A percentile compares a stretch with the other conserved stretches of the same genome.
phyloP scores from a whole-genome alignment of 441 rosid genomes.

The Macaranga tanarius region DNA sequence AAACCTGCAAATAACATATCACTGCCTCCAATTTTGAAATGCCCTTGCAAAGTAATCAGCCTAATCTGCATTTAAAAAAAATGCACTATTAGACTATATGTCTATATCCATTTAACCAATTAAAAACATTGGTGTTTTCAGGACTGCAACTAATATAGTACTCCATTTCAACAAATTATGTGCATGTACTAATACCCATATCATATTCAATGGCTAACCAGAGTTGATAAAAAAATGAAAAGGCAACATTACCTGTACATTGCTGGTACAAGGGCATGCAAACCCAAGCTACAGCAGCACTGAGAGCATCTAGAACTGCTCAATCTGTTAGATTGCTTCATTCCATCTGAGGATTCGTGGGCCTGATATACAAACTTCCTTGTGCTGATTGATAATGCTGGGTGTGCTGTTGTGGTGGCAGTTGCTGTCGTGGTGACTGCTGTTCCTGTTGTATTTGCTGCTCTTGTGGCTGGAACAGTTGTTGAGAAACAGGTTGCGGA shows the following conservation, averaged over 20 bases:
- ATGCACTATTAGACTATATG: slow-evolving; percentile 21
- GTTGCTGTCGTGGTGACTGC: slow-evolving; percentile 46
- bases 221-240: background rate
- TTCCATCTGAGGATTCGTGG: slow-evolving; percentile 66
- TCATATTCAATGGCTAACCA: background rate
- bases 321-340: slow-evolving; percentile 45
- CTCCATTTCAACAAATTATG: background rate
- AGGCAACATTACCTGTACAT: slow-evolving; percentile 69
- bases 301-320: slow-evolving; percentile 45
- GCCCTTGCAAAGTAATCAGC: slow-evolving; percentile 47
- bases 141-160: background rate
- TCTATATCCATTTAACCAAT: slow-evolving; percentile 12
- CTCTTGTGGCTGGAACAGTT: slow-evolving; percentile 53
- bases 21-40: slow-evolving; percentile 27
- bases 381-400: slow-evolving; percentile 59
- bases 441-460: slow-evolving; percentile 52
- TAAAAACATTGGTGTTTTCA: background rate
- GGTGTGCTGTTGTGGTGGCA: slow-evolving; percentile 43
- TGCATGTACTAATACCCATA: background rate
- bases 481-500: slow-evolving; percentile 38
- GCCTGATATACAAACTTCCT: slow-evolving; percentile 58
- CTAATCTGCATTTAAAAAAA: slow-evolving; percentile 51
- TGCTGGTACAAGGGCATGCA: slow-evolving; percentile 59
- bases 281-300: slow-evolving; percentile 49
- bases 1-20: slow-evolving; percentile 28